Percentiles rank a stretch among this genome's conserved stretches.
Evolutionary conservation across 163 green algal species (phyloP).

Genomic region (Chlamydomonas reinhardtii): DNA sequence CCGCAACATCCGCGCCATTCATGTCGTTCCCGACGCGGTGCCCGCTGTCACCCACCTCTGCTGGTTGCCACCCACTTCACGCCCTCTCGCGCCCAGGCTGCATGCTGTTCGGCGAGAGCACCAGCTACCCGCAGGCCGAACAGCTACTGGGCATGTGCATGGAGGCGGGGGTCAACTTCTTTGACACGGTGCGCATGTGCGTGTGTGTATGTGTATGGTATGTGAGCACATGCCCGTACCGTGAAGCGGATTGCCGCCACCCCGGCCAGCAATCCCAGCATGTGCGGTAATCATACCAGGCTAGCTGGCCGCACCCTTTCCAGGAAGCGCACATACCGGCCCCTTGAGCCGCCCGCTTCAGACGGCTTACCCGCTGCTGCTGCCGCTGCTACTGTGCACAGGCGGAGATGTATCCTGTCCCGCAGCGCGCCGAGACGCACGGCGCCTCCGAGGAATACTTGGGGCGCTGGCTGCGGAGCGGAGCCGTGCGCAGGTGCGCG

Average conservation of each 20-base stretch:
- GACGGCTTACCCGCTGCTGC: too few species aligned
- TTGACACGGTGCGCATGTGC: constrained; percentile 75
- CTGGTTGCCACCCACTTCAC: not conserved
- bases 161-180: constrained; percentile 81
- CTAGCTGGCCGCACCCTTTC: too few species aligned
- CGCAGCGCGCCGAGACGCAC: constrained; percentile 77
- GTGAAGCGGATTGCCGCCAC: too few species aligned
- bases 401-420: constrained; percentile 95
- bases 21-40: too few species aligned
- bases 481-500: not conserved
- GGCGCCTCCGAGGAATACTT: constrained; percentile 80
- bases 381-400: not conserved
- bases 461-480: constrained; percentile 68
- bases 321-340: too few species aligned
- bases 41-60: too few species aligned
- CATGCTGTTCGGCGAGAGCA: constrained; percentile 89
- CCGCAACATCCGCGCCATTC: not conserved
- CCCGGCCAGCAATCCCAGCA: too few species aligned
- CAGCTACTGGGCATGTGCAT: constrained; percentile 67
- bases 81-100: constrained; percentile 67
- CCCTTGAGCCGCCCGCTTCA: too few species aligned
- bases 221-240: too few species aligned
- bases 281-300: too few species aligned
- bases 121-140: constrained; percentile 46
- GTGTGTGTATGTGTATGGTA: too few species aligned